Evolutionary conservation across 2,329 filamentous ascomycete species (phyloP).

Genomic region (Phialocephala sp.): DNA sequence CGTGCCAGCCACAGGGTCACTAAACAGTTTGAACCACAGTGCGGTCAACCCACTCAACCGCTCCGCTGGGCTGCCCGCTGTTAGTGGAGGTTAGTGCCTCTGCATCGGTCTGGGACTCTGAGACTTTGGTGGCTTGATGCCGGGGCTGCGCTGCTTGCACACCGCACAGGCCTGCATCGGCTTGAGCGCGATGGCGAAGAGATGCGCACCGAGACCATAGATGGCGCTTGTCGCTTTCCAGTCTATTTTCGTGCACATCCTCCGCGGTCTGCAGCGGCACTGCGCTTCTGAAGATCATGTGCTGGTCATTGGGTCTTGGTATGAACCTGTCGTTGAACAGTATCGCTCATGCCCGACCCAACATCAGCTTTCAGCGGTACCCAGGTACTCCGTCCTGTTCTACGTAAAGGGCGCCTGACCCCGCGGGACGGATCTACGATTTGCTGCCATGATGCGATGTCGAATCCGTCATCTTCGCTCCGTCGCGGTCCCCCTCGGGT

Average conservation of each 20-base stretch:
- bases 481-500: slow-evolving; percentile 27
- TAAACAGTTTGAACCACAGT: background rate
- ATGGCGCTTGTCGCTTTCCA: slow-evolving; percentile 36
- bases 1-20: background rate
- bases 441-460: slow-evolving; percentile 17
- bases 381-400: slow-evolving; percentile 20
- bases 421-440: slow-evolving; percentile 14
- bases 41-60: background rate
- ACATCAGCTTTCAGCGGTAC: slow-evolving; percentile 39
- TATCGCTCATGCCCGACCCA: slow-evolving; percentile 27
- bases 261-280: slow-evolving; percentile 20
- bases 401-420: slow-evolving; percentile 28
- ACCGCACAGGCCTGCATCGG: slow-evolving; percentile 27
- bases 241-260: slow-evolving; percentile 30
- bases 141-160: background rate
- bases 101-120: background rate
- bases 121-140: too few species aligned
- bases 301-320: slow-evolving; percentile 33
- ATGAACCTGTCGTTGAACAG: too few species aligned
- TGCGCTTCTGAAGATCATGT: slow-evolving; percentile 34
- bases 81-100: background rate
- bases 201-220: slow-evolving; percentile 12
- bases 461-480: too few species aligned
- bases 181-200: slow-evolving; percentile 13
- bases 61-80: background rate